A percentile compares a stretch with the other conserved stretches of the same genome.
phyloP scores from a whole-genome alignment of 1,139 yeast genomes.

The Saccharomyces hybrid region DNA sequence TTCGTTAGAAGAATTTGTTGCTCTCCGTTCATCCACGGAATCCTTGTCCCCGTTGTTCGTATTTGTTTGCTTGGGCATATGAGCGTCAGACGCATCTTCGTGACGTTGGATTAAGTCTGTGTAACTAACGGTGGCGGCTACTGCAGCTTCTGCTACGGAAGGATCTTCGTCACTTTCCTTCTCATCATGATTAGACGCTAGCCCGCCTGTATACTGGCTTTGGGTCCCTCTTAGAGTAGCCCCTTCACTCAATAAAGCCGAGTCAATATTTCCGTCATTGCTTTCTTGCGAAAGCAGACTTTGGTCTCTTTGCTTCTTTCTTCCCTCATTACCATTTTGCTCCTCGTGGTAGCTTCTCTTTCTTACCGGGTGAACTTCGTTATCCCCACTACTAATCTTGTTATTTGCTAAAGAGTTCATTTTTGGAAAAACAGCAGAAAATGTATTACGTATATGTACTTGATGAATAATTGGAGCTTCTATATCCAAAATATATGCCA shows the following conservation, averaged over 20 bases:
- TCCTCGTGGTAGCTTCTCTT: neutral
- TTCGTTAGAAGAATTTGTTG: neutral
- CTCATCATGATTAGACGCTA: slow-evolving; percentile 4
- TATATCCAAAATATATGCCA: neutral
- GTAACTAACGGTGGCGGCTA: slow-evolving; percentile 21
- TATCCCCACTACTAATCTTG: neutral
- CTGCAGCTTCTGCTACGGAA: slow-evolving; percentile 13
- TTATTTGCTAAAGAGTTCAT: neutral
- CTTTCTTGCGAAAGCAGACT: slow-evolving; percentile 2
- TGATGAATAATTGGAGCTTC: neutral
- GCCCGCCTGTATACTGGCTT: neutral
- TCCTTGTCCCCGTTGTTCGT: slow-evolving; percentile 6
- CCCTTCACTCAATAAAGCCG: slow-evolving; percentile 14
- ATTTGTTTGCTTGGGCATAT: neutral
- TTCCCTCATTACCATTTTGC: slow-evolving; percentile 1
- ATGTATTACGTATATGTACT: neutral
- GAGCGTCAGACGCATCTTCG: slow-evolving; percentile 6
- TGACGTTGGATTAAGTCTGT: slow-evolving; percentile 15
- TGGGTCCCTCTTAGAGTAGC: neutral
- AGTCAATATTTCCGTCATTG: slow-evolving; percentile 18
- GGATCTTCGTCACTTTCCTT: slow-evolving; percentile 11
- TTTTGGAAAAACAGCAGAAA: neutral
- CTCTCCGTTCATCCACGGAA: neutral
- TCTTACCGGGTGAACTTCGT: neutral
- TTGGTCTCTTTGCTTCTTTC: slow-evolving; percentile 6